Percentiles rank a stretch among this genome's conserved stretches.
These are phyloP conservation scores for Dacryopinax spathularia DNA, from an alignment of 768 basidiomycete genomes.

Conservation along the genomic window DNA sequence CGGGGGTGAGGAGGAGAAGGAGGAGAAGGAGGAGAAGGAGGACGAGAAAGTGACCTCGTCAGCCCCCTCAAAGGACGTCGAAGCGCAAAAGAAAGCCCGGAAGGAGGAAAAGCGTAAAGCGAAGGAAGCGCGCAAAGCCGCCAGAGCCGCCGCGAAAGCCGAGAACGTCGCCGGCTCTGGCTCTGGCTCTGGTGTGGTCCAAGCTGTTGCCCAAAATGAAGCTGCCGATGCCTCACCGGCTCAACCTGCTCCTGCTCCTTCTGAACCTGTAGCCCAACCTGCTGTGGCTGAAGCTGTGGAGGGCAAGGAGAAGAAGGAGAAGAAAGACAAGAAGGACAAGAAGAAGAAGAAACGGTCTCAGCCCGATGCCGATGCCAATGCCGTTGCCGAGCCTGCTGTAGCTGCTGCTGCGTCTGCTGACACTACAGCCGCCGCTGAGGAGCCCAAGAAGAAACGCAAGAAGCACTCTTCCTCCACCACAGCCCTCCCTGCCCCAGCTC, in stretches of 20 bases:
- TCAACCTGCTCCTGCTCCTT: neutral
- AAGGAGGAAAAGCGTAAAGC: conserved; percentile 8
- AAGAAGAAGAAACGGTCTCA: conserved; percentile 31
- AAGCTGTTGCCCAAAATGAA: neutral
- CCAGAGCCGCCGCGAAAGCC: neutral
- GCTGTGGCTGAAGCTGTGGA: neutral
- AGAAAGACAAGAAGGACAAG: conserved; percentile 19
- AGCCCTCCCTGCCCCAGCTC: conserved; percentile 8
- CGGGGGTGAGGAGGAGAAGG: neutral
- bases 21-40: neutral
- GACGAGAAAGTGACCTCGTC: neutral
- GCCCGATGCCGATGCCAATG: conserved; percentile 14
- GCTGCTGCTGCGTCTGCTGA: conserved; percentile 13
- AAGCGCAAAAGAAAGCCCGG: conserved; percentile 5
- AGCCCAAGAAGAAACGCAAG: conserved; percentile 12
- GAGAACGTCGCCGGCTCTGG: neutral
- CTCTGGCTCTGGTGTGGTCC: neutral
- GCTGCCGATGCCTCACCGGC: conserved; percentile 4
- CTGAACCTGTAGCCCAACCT: neutral
- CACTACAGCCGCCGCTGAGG: conserved; percentile 6
- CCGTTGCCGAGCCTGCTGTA: conserved; percentile 15
- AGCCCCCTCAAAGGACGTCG: neutral
- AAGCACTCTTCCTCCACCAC: neutral
- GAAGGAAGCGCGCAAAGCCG: conserved; percentile 1
- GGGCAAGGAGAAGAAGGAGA: conserved; percentile 15